Evolutionary conservation across 75 land plant genomes (phyloP).

Genomic region (Selaginella tamariscina): DNA sequence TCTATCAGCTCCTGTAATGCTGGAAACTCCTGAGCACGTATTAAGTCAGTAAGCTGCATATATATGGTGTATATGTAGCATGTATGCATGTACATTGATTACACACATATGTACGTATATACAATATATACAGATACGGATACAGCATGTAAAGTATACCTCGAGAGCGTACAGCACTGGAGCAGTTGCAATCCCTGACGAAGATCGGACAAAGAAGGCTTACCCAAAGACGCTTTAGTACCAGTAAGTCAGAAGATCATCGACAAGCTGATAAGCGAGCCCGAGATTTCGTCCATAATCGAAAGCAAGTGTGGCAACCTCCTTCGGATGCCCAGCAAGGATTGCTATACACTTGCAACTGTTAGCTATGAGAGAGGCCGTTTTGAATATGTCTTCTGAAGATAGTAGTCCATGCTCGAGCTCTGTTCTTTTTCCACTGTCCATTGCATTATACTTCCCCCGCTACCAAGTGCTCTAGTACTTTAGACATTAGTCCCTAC

Average conservation of each 20-base stretch:
- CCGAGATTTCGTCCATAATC: conserved; percentile 94
- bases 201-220: conserved; percentile 74
- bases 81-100: too few species aligned
- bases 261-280: conserved; percentile 79
- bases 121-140: too few species aligned
- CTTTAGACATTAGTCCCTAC: conserved; percentile 43
- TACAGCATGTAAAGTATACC: too few species aligned
- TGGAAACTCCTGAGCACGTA: conserved; percentile 87
- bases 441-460: conserved; percentile 96
- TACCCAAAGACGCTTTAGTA: conserved; percentile 75
- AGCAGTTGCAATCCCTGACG: conserved; percentile 33
- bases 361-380: conserved; percentile 92
- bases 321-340: conserved; percentile 83
- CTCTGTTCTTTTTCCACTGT: conserved; percentile 49
- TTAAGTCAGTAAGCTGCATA: too few species aligned
- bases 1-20: conserved; percentile 43
- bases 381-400: conserved; percentile 94
- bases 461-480: conserved; percentile 72
- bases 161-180: neutral
- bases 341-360: conserved; percentile 95
- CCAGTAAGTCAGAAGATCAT: conserved; percentile 95
- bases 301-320: conserved; percentile 74
- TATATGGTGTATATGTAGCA: too few species aligned
- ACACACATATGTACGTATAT: too few species aligned
- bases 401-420: conserved; percentile 89